Evolutionary conservation across 495 filamentous ascomycete species (phyloP).

Genomic region (Chaetomium cochliodes): DNA sequence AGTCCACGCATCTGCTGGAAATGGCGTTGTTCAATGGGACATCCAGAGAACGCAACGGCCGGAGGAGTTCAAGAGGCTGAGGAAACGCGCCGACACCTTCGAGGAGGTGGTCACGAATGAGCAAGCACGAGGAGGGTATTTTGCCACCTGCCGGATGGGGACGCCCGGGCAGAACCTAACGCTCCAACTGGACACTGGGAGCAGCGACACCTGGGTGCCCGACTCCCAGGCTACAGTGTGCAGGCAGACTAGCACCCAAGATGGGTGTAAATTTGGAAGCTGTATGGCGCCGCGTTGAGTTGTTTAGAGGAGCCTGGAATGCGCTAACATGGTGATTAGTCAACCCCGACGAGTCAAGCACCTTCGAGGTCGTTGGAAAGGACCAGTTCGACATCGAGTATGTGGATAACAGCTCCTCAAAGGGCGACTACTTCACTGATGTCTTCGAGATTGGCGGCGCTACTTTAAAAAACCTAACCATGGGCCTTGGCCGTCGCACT

Average conservation of each 20-base stretch:
- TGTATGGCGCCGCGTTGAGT: slow-evolving; percentile 38
- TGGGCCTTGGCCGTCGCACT: slow-evolving; percentile 75
- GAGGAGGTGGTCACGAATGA: slow-evolving; percentile 46
- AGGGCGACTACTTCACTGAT: slow-evolving; percentile 81
- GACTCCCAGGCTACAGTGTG: slow-evolving; percentile 61
- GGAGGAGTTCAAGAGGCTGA: slow-evolving; percentile 24
- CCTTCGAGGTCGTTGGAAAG: slow-evolving; percentile 61
- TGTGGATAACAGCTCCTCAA: slow-evolving; percentile 73
- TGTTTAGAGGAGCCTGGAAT: neutral
- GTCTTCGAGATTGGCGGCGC: slow-evolving; percentile 68
- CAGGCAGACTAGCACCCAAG: slow-evolving; percentile 26
- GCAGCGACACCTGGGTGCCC: slow-evolving; percentile 88
- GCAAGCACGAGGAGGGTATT: slow-evolving; percentile 57
- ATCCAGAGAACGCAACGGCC: slow-evolving; percentile 34
- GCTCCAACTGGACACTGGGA: slow-evolving; percentile 78
- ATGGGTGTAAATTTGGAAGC: slow-evolving; percentile 48
- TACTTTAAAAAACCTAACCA: slow-evolving; percentile 68
- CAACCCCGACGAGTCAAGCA: slow-evolving; percentile 60
- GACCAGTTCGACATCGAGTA: slow-evolving; percentile 85
- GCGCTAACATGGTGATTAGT: slow-evolving; percentile 47
- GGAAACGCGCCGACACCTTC: slow-evolving; percentile 39
- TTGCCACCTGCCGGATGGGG: slow-evolving; percentile 65
- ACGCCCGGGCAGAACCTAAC: slow-evolving; percentile 66
- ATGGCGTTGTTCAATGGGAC: slow-evolving; percentile 46
- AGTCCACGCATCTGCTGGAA: slow-evolving; percentile 27